A percentile compares a stretch with the other conserved stretches of the same genome.
Conservation (phyloP, 306 rosid species). For the Lithocarpus polystachyus region DNA sequence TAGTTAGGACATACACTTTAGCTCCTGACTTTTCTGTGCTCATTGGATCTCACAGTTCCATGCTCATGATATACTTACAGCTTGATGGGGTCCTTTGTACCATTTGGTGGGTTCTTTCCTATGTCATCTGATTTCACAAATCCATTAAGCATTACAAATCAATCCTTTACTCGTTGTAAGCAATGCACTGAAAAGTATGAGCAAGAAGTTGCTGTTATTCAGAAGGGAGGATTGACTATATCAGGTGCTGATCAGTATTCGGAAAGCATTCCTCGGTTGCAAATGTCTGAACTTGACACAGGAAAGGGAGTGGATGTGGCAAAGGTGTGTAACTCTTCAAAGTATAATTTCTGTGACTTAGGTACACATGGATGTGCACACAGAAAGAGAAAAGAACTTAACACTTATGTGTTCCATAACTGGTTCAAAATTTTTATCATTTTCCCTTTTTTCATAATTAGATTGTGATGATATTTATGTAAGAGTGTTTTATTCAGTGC, state of each 20-base stretch:
- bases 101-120: constrained; percentile 87
- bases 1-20: constrained; percentile 22
- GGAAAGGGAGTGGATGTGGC: constrained; percentile 49
- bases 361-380: constrained; percentile 21
- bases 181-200: constrained; percentile 74
- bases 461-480: constrained; percentile 23
- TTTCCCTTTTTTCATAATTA: neutral
- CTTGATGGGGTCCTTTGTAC: constrained; percentile 95
- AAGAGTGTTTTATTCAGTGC: constrained; percentile 61
- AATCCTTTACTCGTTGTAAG: constrained; percentile 49
- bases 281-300: constrained; percentile 42
- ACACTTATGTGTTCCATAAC: constrained; percentile 13
- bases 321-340: constrained; percentile 63
- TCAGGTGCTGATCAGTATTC: constrained; percentile 29
- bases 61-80: constrained; percentile 67
- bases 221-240: constrained; percentile 44
- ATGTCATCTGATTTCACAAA: constrained; percentile 50
- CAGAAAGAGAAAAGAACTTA: neutral
- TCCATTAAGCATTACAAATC: constrained; percentile 37
- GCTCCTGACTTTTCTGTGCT: constrained; percentile 45
- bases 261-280: constrained; percentile 56
- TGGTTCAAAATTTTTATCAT: neutral
- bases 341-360: constrained; percentile 29
- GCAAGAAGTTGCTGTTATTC: constrained; percentile 65
- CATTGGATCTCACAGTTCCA: constrained; percentile 52